Evolutionary conservation across 345 rosid genomes (phyloP), one percentile per base, ranked within the genome.

Genomic region (Gossypium herbaceum): DNA sequence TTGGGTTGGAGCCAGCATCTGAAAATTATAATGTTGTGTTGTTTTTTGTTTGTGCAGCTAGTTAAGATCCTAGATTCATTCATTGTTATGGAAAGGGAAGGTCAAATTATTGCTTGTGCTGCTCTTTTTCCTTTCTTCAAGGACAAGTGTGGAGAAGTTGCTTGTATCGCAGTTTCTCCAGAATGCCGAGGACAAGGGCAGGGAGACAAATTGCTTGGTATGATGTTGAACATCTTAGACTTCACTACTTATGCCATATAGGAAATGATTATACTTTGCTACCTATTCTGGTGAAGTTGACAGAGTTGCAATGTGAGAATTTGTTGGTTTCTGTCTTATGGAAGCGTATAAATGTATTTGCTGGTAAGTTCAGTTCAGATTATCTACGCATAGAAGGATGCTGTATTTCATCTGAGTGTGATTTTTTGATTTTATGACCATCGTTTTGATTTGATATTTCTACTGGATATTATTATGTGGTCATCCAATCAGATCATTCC

Each of bases 161-260:
- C 98, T 64, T 89, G 95, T 73, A 91, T 94, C 63, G 98, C 94
- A 10, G 98, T 94, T 80, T 84, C 98, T 75, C 80, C 97, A 52
- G 98, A 94, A 47, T 94, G 98, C 61, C 93, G 92, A 58, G 98
- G 98, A 67, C 98, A 94, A 87, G 97, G 97, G 72, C 97, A 91
- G 44, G 98, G 98, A 66, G 98, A 94, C 80, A 94, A 94, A 84
- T 81, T 92, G 68, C 94, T 94, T 4, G 98, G 98, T 94, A 88
- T 50, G 79, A 34, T 48, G 9, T 47, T 7, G 24, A 68, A 48
- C 24, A 20, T 17, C 43, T 62, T 5, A 47, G 12, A 43, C 16
- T 56, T 9, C 43, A 2, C 43, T 73, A 24, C 54, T 60, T 43
- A 44, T 58, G 57, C 17, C 41, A 56, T 72, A 41, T 56, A 4